Conservation (phyloP, 169 alveolate species). For the Plasmodium gonderi region DNA sequence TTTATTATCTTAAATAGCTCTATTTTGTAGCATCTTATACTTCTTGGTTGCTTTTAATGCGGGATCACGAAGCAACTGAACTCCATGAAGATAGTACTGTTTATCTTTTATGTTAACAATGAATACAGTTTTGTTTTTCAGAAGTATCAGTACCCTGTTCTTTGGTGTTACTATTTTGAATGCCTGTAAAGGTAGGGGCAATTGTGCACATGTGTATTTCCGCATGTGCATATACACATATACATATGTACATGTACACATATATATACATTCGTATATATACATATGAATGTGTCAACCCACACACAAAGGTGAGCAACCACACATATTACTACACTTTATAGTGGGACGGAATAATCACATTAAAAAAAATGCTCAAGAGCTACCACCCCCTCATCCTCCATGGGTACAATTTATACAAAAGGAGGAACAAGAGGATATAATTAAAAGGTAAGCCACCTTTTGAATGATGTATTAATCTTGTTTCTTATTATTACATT, state of each 20-base stretch:
- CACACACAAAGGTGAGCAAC: too few relatives aligned
- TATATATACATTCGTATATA: background rate
- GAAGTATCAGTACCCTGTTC: slow-evolving; percentile 30
- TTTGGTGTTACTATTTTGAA: slow-evolving; percentile 71
- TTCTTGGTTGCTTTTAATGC: slow-evolving; percentile 67
- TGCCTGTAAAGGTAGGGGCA: background rate
- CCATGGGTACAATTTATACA: too few relatives aligned
- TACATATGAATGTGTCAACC: too few relatives aligned
- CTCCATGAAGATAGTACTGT: slow-evolving; percentile 58
- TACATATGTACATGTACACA: background rate
- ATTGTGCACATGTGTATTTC: background rate
- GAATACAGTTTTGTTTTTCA: slow-evolving; percentile 70
- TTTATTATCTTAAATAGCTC: slow-evolving; percentile 12
- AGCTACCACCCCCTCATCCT: too few relatives aligned
- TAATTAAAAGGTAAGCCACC: too few relatives aligned
- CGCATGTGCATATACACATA: background rate
- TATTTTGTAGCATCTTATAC: slow-evolving; percentile 48
- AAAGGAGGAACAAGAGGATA: too few relatives aligned
- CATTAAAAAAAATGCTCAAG: too few relatives aligned
- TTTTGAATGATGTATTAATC: too few relatives aligned
- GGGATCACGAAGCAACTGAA: slow-evolving; percentile 68
- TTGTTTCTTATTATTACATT: slow-evolving; percentile 24
- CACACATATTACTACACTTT: too few relatives aligned
- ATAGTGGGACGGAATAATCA: too few relatives aligned
- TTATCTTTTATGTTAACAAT: slow-evolving; percentile 42